Base-by-base conservation (phyloP, 768 basidiomycete species). In the Leccinum sublutescens region DNA sequence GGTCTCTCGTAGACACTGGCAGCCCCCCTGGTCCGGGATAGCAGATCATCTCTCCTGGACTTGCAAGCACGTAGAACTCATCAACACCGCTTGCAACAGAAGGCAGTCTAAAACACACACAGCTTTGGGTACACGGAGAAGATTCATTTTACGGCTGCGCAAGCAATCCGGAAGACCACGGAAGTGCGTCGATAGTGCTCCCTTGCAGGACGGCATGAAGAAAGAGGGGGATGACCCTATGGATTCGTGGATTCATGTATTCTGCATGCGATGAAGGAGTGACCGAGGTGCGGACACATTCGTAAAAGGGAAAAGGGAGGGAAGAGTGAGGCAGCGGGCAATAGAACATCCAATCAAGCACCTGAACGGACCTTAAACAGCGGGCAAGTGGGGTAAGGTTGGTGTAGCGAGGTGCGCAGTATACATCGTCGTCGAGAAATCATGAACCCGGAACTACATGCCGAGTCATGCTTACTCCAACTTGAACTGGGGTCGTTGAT, bases 91-190 rank as follows among this genome's bases (percentile, higher is more conserved):
- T 56, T 25, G 48, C 36, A 43, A 14, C 34, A 50, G 45, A 56
- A 59, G 50, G 25, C 38, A 57, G 57, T 47, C 59, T 59, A 36
- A 61, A 60, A 58, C 43, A 56, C n/a, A 52, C 60, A 66, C 62
- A 56, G 60, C 34, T 58, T 59, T 62, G 47, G 1, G 33, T 56
- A 58, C 49, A 54, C 23, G 56, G 50, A 58, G 62, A 62, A 69
- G 67, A 60, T 67, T 60, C 69, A 71, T 68, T 58, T 65, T 33
- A 53, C 6, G 49, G 61, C 69, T 69, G 67, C 62, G 71, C 65
- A 62, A 57, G 31, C 54, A 52, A 55, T 59, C 62, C 23, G 47
- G 57, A 48, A 60, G 25, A 57, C 50, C 45, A 61, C 50, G 48
- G 55, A 57, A 58, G 58, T 47, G 34, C 29, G 23, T 49, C 27